These are phyloP conservation scores for Umbelopsis ramanniana DNA, from an alignment of 192 early-diverging fungal genomes.

Conservation along the genomic window DNA sequence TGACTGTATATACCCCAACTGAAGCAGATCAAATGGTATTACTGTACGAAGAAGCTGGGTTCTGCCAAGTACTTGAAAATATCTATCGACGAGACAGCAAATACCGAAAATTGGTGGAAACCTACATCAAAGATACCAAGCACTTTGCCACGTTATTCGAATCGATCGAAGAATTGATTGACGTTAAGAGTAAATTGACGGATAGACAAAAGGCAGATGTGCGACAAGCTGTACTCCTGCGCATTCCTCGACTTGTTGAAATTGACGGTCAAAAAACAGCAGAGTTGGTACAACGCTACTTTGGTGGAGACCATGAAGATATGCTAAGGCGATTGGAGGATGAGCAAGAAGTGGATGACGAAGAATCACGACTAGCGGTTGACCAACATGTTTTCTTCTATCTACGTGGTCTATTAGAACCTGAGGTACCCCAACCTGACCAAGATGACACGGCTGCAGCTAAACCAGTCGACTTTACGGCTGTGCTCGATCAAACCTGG, in stretches of 20 bases:
- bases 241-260: conserved; percentile 62
- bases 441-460: conserved; percentile 3
- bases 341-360: conserved; percentile 38
- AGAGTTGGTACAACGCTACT: conserved; percentile 51
- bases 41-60: conserved; percentile 59
- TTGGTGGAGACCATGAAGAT: conserved; percentile 56
- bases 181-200: conserved; percentile 37
- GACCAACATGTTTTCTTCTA: conserved; percentile 56
- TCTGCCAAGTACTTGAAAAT: conserved; percentile 60
- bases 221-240: conserved; percentile 47
- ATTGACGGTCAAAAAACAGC: conserved; percentile 63
- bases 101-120: conserved; percentile 57
- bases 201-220: conserved; percentile 54
- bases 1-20: conserved; percentile 56
- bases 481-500: conserved; percentile 20
- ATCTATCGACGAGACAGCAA: conserved; percentile 59
- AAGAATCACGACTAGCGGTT: conserved; percentile 43
- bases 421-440: conserved; percentile 23
- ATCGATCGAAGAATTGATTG: conserved; percentile 51
- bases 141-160: conserved; percentile 53
- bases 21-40: conserved; percentile 55
- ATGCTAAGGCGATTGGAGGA: conserved; percentile 48
- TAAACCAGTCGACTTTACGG: not conserved
- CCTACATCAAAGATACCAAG: conserved; percentile 59
- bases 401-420: conserved; percentile 58